Evolutionary conservation across 116 monocot genomes (phyloP).

Genomic region (Cymodocea nodosa): DNA sequence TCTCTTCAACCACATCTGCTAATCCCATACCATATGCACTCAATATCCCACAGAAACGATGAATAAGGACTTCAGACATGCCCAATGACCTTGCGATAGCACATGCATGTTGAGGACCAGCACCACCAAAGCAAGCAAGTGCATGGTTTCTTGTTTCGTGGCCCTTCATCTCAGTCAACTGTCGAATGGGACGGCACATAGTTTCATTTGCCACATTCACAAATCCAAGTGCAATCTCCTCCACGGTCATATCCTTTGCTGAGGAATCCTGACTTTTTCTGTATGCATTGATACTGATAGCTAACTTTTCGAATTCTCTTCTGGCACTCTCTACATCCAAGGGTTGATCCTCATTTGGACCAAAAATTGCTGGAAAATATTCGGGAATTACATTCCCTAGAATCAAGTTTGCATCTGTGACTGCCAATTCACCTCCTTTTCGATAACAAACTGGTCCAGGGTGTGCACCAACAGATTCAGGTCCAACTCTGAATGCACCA

Average conservation of each 20-base stretch:
- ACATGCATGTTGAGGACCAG: conserved; percentile 96
- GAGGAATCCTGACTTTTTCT: conserved; percentile 47
- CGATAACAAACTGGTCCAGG: conserved; percentile 94
- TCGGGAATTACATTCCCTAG: conserved; percentile 80
- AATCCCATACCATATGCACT: conserved; percentile 98
- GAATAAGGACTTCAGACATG: conserved; percentile 88
- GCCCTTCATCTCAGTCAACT: conserved; percentile 97
- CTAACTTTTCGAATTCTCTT: conserved; percentile 56
- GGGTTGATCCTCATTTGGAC: conserved; percentile 80
- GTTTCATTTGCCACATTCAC: conserved; percentile 96
- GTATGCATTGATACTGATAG: conserved; percentile 57
- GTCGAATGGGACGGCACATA: conserved; percentile 93
- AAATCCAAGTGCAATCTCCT: conserved; percentile 92
- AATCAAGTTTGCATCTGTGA: conserved; percentile 92
- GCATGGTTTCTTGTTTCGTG: conserved; percentile 92
- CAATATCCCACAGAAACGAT: conserved; percentile 88
- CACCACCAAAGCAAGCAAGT: conserved; percentile 94
- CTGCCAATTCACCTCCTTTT: conserved; percentile 83
- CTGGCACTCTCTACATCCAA: conserved; percentile 63
- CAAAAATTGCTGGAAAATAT: conserved; percentile 88
- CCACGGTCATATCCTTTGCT: conserved; percentile 63
- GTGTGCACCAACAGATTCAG: conserved; percentile 94
- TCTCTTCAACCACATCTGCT: conserved; percentile 90
- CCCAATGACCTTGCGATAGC: conserved; percentile 82
- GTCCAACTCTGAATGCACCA: conserved; percentile 84